Conservation (phyloP, 345 rosid genomes). For the Moringa oleifera region DNA sequence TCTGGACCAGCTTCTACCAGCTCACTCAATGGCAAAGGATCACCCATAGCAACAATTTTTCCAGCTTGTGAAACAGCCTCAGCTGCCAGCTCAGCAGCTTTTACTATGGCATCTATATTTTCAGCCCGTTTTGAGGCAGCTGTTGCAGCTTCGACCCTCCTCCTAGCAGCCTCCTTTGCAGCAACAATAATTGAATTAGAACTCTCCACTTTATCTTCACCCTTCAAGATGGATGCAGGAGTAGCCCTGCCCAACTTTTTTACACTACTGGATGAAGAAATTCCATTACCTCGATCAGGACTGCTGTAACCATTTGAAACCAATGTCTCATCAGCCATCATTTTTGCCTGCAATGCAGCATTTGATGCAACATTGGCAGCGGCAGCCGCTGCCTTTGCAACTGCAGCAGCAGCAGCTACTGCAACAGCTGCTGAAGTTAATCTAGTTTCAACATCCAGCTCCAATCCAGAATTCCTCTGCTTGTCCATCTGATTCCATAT, state of each 20-base stretch:
- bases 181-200: slow-evolving; percentile 61
- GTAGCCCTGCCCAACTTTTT: slow-evolving; percentile 39
- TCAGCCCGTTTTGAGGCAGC: slow-evolving; percentile 92
- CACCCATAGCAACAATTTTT: slow-evolving; percentile 81
- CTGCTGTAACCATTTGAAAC: slow-evolving; percentile 23
- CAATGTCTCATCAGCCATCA: slow-evolving; percentile 88
- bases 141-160: slow-evolving; percentile 81
- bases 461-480: slow-evolving; percentile 51
- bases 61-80: slow-evolving; percentile 96
- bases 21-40: slow-evolving; percentile 53
- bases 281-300: slow-evolving; percentile 27
- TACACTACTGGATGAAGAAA: slow-evolving; percentile 26
- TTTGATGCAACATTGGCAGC: slow-evolving; percentile 89
- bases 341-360: slow-evolving; percentile 93
- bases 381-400: slow-evolving; percentile 97
- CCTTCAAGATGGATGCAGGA: slow-evolving; percentile 53
- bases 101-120: slow-evolving; percentile 81
- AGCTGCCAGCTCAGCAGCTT: slow-evolving; percentile 94
- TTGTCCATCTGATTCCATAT: slow-evolving; percentile 70
- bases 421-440: slow-evolving; percentile 89
- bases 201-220: slow-evolving; percentile 40
- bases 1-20: slow-evolving; percentile 70
- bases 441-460: slow-evolving; percentile 52
- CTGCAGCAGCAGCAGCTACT: slow-evolving; percentile 84
- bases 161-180: slow-evolving; percentile 82